Evolutionary conservation across 345 rosid species (phyloP), one percentile per base, ranked within the genome.

Genomic region (Anastatica hierochuntica): DNA sequence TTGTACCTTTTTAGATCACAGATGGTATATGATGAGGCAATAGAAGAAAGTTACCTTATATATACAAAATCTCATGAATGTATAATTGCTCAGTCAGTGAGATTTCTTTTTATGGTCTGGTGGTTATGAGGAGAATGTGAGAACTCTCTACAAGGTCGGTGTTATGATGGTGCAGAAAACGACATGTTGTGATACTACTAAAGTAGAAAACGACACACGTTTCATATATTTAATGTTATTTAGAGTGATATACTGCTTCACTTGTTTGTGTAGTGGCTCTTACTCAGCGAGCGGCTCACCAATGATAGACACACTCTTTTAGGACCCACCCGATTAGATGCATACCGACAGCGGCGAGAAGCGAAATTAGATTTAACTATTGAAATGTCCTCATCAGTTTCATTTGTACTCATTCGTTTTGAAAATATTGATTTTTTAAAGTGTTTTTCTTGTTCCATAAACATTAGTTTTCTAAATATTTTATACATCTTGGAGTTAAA

Each of bases 11-110:
- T 50, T 39, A 64, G 62, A 48, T 58, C 53, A 43, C 47, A 43
- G 53, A 50, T 57, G 34, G 19, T 46, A 43, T 55, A 56, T 42
- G 31, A 56, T 42, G 31, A 64, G 62, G 57, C 33, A 10, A 20
- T 56, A 49, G 63, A 56, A 48, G 52, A 27, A 27, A 42, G 11
- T 63, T 63, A 17, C 17, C 20, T 54, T 53, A 53, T 53, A 37
- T 18, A 62, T 62, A 23, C 7, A 36, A 8, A 16, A 24, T 42
- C 41, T 43, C 37, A 14, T 57, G 3, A 21, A 48, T 36, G 35
- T 17, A 10, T 43, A 17, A 43, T 18, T 42, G 20, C 58, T 61
- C 15, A 24, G 43, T 61, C 15, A 24, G 43, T 19, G 68, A 19
- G 26, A 37, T 27, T 36, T 27, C 31, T 1, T 27, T 27, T 27